Evolutionary conservation across 1,284 basidiomycete species (phyloP), one percentile per base, ranked within the genome.

Genomic region (Heliocybe sulcata): DNA sequence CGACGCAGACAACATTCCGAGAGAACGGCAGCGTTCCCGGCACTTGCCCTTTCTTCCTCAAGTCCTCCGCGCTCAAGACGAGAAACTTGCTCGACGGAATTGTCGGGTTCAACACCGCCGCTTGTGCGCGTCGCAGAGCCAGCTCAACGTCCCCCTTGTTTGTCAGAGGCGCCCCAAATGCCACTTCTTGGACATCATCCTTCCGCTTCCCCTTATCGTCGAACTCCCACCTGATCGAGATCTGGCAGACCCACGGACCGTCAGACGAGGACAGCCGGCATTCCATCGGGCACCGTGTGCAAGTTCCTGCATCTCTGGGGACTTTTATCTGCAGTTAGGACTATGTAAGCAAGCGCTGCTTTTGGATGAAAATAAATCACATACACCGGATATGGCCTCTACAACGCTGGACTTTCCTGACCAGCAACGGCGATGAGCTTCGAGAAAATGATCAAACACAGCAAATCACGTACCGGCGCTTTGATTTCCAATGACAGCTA

Each of bases 231-330:
- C 73, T 67, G 27, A 77, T 66, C 4, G 62, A 68, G 16, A 77
- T 65, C 27, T 64, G 62, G 55, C 73, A 76, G 1, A 64, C 58
- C 74, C 74, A 77, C 0, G 58, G 58, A 2, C 58, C 57, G 1
- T 59, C 26, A 0, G 67, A 63, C 3, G 62, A 63, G 0, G 64
- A 61, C 38, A 77, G 59, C 0, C 72, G 65, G 53, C 73, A 75
- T 58, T 76, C 75, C 61, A 73, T 72, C 1, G 75, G 74, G 56
- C 74, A 76, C 29, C 74, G 63, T 6, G 74, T 76, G 54, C 73
- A 76, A 11, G 73, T 74, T 1, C 72, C 73, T 19, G 65, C 63
- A 51, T 72, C 68, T 10, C 74, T 59, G 2, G 72, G 73, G 11
- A 74, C 67, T 10, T 59, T 70, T 22, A 75, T 69, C 68, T 60